Percentiles rank a stretch among this genome's conserved stretches.
These are phyloP conservation scores for Aegilops speltoides DNA, from an alignment of 176 grass and related monocot genomes.

Conservation along the genomic window DNA sequence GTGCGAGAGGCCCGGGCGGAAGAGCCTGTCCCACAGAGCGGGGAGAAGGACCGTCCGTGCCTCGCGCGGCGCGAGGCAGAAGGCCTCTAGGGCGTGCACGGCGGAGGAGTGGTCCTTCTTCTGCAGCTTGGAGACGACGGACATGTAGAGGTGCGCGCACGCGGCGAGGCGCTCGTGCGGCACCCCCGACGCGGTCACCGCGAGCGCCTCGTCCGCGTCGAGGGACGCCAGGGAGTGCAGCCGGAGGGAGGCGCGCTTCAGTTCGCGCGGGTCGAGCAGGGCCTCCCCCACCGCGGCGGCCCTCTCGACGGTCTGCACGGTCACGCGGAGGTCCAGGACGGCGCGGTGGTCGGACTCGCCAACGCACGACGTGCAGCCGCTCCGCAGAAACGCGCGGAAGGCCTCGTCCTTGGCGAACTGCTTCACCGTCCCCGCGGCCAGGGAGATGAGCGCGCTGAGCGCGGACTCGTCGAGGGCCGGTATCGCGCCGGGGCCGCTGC, in stretches of 20 bases:
- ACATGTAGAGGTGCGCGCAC: conserved; percentile 45
- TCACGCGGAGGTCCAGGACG: conserved; percentile 45
- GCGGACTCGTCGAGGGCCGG: conserved; percentile 55
- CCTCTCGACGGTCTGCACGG: conserved; percentile 46
- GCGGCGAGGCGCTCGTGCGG: conserved; percentile 31
- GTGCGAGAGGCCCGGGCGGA: conserved; percentile 55
- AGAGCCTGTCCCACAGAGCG: conserved; percentile 58
- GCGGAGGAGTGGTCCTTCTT: conserved; percentile 44
- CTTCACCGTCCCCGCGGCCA: conserved; percentile 32
- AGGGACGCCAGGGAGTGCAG: conserved; percentile 34
- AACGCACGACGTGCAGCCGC: conserved; percentile 39
- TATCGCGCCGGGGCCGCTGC: not conserved
- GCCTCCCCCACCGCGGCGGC: conserved; percentile 1
- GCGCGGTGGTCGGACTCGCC: conserved; percentile 40
- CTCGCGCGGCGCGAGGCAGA: conserved; percentile 60
- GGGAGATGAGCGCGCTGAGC: conserved; percentile 48
- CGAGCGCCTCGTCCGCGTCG: conserved; percentile 2
- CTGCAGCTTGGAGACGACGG: conserved; percentile 37
- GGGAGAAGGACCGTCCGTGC: conserved; percentile 50
- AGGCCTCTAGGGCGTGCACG: conserved; percentile 60
- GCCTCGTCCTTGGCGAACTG: conserved; percentile 32
- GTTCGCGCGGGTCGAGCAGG: conserved; percentile 35
- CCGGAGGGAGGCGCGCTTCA: conserved; percentile 39
- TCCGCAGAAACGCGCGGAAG: conserved; percentile 46
- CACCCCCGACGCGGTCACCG: conserved; percentile 14